Conservation (phyloP, 2,329 filamentous ascomycete species). For the Pseudogymnoascus sp. region DNA sequence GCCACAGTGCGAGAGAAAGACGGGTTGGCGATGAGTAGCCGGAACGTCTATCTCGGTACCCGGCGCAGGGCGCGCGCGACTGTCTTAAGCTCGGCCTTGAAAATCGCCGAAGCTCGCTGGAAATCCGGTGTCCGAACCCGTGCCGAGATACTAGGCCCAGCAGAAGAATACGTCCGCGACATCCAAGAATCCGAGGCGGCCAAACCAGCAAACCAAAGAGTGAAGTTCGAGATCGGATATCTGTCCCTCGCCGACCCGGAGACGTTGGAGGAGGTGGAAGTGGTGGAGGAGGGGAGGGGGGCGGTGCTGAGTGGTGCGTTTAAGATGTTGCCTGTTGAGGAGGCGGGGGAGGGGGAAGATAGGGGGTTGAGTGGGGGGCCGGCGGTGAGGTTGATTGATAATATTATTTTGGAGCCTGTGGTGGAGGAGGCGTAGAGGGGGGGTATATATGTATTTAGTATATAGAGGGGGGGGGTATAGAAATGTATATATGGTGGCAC, state of each 20-base stretch:
- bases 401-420: slow-evolving; percentile 60
- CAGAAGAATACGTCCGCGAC: slow-evolving; percentile 48
- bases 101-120: slow-evolving; percentile 62
- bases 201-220: slow-evolving; percentile 47
- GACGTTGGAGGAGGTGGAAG: slow-evolving; percentile 67
- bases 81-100: slow-evolving; percentile 61
- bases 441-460: neutral
- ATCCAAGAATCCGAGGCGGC: slow-evolving; percentile 54
- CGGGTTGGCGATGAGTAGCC: slow-evolving; percentile 81
- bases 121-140: slow-evolving; percentile 41
- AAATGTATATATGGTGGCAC: neutral
- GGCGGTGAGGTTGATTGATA: slow-evolving; percentile 84
- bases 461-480: neutral
- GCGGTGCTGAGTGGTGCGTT: slow-evolving; percentile 85
- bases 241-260: slow-evolving; percentile 82
- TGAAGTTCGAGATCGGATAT: slow-evolving; percentile 79
- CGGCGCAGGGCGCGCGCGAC: slow-evolving; percentile 63
- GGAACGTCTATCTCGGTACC: slow-evolving; percentile 84
- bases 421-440: neutral
- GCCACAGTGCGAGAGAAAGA: slow-evolving; percentile 68
- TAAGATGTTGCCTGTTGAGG: slow-evolving; percentile 77
- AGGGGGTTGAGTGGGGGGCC: slow-evolving; percentile 65
- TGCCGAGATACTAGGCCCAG: slow-evolving; percentile 62
- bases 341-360: slow-evolving; percentile 60
- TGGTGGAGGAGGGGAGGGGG: slow-evolving; percentile 60